Evolutionary conservation across 352 stramenopile genomes (phyloP).

Genomic region (Phytophthora agathidicida): DNA sequence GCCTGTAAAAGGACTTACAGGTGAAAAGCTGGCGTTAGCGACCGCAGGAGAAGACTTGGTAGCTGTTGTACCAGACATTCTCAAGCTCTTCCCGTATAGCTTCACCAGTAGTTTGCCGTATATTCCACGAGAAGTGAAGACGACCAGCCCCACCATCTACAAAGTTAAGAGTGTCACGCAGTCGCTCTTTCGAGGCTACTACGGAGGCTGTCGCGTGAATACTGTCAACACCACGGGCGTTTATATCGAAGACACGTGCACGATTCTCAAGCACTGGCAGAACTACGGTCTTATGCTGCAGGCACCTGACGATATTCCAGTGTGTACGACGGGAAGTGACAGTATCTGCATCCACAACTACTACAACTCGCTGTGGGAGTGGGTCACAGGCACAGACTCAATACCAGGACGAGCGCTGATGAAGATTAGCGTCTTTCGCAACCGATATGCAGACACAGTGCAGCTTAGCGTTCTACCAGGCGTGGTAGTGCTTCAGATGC

Average conservation of each 20-base stretch:
- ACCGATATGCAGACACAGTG: slow-evolving; percentile 16
- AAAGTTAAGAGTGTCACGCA: slow-evolving; percentile 22
- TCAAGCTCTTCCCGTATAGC: slow-evolving; percentile 33
- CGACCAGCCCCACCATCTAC: slow-evolving; percentile 24
- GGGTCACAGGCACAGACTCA: slow-evolving; percentile 10
- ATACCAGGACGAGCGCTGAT: background rate
- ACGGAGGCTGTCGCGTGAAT: slow-evolving; percentile 20
- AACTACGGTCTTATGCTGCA: slow-evolving; percentile 34
- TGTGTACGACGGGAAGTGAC: slow-evolving; percentile 17
- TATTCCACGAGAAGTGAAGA: slow-evolving; percentile 4
- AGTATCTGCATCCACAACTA: slow-evolving; percentile 33
- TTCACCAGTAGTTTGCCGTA: slow-evolving; percentile 25
- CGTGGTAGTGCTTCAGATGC: slow-evolving; percentile 21
- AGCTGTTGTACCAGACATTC: slow-evolving; percentile 24
- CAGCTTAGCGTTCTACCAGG: slow-evolving; percentile 17
- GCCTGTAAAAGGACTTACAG: slow-evolving; percentile 9
- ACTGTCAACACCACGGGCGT: slow-evolving; percentile 26
- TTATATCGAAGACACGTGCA: slow-evolving; percentile 28
- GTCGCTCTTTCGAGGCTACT: slow-evolving; percentile 32
- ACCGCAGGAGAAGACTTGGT: slow-evolving; percentile 27
- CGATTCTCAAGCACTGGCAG: slow-evolving; percentile 12
- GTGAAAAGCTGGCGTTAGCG: slow-evolving; percentile 17
- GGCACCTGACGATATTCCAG: slow-evolving; percentile 21
- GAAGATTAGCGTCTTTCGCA: slow-evolving; percentile 20
- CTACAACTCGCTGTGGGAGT: slow-evolving; percentile 39